These are phyloP conservation scores for Parietichytrium sp. DNA, from an alignment of 108 stramenopile species.

Conservation along the genomic window DNA sequence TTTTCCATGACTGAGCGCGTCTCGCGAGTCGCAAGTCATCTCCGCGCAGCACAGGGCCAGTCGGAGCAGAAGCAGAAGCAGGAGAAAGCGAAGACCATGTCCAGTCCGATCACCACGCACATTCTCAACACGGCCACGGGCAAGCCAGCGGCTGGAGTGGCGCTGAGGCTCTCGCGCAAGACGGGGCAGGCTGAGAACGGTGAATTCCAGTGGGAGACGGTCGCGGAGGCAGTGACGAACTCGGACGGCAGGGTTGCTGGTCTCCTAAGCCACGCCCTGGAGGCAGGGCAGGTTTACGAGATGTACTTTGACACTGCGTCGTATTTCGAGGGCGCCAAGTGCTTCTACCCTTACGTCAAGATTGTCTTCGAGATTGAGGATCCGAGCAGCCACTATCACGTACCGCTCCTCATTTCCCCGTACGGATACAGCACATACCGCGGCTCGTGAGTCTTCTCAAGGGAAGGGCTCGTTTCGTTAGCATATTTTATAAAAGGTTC, in stretches of 20 bases:
- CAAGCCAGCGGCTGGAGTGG: not conserved
- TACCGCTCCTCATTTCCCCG: slow-evolving; percentile 45
- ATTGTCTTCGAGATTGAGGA: slow-evolving; percentile 45
- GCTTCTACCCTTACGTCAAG: slow-evolving; percentile 44
- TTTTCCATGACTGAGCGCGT: too few relatives aligned
- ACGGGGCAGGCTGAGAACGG: not conserved
- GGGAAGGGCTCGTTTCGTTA: too few relatives aligned
- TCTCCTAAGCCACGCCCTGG: not conserved
- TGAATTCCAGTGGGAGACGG: not conserved
- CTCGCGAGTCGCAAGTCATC: too few relatives aligned
- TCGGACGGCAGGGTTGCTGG: not conserved
- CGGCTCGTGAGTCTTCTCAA: too few relatives aligned
- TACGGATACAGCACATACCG: slow-evolving; percentile 43
- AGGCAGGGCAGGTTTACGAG: slow-evolving; percentile 26
- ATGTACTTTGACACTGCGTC: slow-evolving; percentile 38
- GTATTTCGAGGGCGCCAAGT: slow-evolving; percentile 37
- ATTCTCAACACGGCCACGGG: slow-evolving; percentile 37
- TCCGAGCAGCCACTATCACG: slow-evolving; percentile 38
- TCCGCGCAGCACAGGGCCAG: too few relatives aligned
- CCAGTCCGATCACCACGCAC: slow-evolving; percentile 40
- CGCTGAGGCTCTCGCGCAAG: not conserved
- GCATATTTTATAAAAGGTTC: too few relatives aligned
- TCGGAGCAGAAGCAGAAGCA: too few relatives aligned
- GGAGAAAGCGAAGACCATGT: not conserved
- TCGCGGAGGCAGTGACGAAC: slow-evolving; percentile 27